Evolutionary conservation across 306 rosid species (phyloP), one percentile per base, ranked within the genome.

Genomic region (Vicia faba): DNA sequence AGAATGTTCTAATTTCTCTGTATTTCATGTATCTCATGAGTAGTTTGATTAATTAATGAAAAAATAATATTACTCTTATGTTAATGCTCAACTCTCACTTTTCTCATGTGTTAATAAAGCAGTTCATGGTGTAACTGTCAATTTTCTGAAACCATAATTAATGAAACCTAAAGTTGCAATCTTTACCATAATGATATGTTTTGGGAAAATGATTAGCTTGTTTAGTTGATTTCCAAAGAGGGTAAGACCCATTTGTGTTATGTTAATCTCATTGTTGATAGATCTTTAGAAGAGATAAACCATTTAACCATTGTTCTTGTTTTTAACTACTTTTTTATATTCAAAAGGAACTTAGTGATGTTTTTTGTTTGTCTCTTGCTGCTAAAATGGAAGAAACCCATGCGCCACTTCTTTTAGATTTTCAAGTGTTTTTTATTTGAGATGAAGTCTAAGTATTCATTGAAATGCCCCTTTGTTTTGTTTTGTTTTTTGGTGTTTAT

Each of bases 281-380:
- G 72, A 51, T 25, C 79, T 67, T 78, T 88, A 8, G 36, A 75
- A 63, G n/a, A n/a, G n/a, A n/a, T n/a, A n/a, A n/a, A n/a, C n/a
- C n/a, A n/a, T n/a, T n/a, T n/a, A n/a, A n/a, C n/a, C n/a, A n/a
- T n/a, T n/a, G n/a, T n/a, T n/a, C n/a, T n/a, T n/a, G n/a, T n/a
- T n/a, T n/a, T n/a, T n/a, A n/a, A n/a, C n/a, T n/a, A n/a, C n/a
- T n/a, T n/a, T n/a, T n/a, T n/a, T n/a, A n/a, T n/a, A n/a, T n/a
- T n/a, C n/a, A n/a, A n/a, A n/a, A n/a, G n/a, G n/a, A n/a, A n/a
- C n/a, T n/a, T n/a, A n/a, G n/a, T n/a, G n/a, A n/a, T 0, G 91
- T 89, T 58, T 84, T 96, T 44, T 92, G 96, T 71, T 79, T 92
- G 57, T 87, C 93, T n/a, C 78, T 92, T 28, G 98, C 98, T 78